Conservation (phyloP, 1,284 basidiomycete genomes). For the Volvariella surrecta region DNA sequence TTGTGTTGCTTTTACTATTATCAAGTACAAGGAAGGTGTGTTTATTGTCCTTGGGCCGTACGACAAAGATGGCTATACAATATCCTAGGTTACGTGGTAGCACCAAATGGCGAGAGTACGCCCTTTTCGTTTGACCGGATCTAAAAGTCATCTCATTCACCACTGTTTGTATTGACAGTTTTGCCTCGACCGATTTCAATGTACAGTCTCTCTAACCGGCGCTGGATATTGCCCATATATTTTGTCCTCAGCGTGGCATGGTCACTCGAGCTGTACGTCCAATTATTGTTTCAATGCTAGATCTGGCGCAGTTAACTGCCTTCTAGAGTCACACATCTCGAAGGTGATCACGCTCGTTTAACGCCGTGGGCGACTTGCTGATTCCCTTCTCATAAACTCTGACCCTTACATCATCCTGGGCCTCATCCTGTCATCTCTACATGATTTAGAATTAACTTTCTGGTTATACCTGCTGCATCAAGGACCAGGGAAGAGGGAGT, state of each 20-base stretch:
- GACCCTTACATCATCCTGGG: too few relatives aligned
- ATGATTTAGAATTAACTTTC: slow-evolving; percentile 63
- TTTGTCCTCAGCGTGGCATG: slow-evolving; percentile 62
- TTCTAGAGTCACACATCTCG: slow-evolving; percentile 67
- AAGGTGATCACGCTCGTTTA: slow-evolving; percentile 37
- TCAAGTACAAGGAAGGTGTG: slow-evolving; percentile 67
- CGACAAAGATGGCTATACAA: too few relatives aligned
- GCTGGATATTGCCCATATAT: slow-evolving; percentile 56
- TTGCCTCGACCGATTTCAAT: slow-evolving; percentile 41
- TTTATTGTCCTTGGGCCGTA: background rate
- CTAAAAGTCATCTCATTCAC: slow-evolving; percentile 1
- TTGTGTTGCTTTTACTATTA: slow-evolving; percentile 42
- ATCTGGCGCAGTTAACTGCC: slow-evolving; percentile 4
- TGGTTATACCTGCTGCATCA: slow-evolving; percentile 73
- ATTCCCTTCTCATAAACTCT: too few relatives aligned
- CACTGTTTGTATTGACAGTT: slow-evolving; percentile 26
- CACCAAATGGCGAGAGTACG: slow-evolving; percentile 30
- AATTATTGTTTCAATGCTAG: slow-evolving; percentile 1
- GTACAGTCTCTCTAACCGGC: slow-evolving; percentile 35
- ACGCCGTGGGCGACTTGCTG: background rate
- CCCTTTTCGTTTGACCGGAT: slow-evolving; percentile 6
- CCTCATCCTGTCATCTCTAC: too few relatives aligned
- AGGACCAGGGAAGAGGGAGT: slow-evolving; percentile 53
- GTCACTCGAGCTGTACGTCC: slow-evolving; percentile 61
- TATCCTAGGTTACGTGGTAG: slow-evolving; percentile 31